Base-by-base conservation (phyloP, 192 early-diverging fungal genomes). In the Backusella tarrabulga region DNA sequence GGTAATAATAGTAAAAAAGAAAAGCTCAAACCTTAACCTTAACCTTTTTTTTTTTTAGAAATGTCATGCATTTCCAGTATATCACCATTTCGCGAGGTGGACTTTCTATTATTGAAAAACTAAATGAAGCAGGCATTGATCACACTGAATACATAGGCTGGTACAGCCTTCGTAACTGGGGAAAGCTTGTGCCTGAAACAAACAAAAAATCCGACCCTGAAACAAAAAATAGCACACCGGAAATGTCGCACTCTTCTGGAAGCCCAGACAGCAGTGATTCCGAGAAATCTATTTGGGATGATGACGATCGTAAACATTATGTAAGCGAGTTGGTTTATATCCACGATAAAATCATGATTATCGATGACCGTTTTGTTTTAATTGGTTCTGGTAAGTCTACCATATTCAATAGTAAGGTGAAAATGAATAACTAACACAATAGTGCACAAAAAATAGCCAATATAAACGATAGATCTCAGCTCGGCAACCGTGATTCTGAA, bases 291-390 rank as follows among this genome's bases (percentile, higher is more conserved):
- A 46, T 72, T 50, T 50, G 67, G 35, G 67, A 44, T 5, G 35
- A 60, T 21, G 83, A 84, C 76, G 79, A 75, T 38, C 72, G 76
- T 14, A 26, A 72, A 14, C 74, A 84, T n/a, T 90, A 88, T 80
- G 92, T 97, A 1, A 92, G 94, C 2, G 95, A 97, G 83, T 87
- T 92, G 52, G 79, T 97, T 41, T 97, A 97, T 77, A 90, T 97
- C 42, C 95, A 97, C 84, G 92, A 91, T 74, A 93, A 96, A 77
- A 81, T 95, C 34, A 91, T 97, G 92, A 95, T 97, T 79, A 89
- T 96, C 6, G 96, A 97, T 76, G 96, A 97, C 77, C 88, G 88
- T 19, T 89, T 90, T 70, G 93, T 95, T 50, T 85, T 97, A 35
- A 90, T 92, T 84, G 96, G 96, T 14, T 94, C 93, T 44, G 80